Evolutionary conservation across 257 asterid species (phyloP).

Genomic region (Ehretia macrophylla): DNA sequence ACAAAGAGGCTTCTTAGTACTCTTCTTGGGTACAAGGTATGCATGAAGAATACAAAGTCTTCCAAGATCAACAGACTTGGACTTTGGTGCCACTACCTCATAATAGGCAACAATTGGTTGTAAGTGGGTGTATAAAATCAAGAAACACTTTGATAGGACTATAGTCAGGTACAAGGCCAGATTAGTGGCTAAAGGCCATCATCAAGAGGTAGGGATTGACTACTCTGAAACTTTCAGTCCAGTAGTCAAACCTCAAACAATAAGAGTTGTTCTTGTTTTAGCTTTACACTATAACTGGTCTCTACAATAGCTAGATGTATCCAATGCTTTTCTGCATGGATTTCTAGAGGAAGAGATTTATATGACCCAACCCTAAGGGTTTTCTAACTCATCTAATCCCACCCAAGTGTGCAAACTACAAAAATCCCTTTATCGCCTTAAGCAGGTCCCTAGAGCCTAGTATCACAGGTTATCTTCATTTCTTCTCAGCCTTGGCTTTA

Average conservation of each 20-base stretch:
- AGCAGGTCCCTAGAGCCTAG: background rate
- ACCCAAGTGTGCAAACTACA: background rate
- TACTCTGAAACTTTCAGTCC: too few relatives aligned
- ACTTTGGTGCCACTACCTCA: too few relatives aligned
- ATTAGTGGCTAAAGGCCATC: too few relatives aligned
- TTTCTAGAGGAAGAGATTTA: background rate
- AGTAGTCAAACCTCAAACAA: background rate
- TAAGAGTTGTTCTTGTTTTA: background rate
- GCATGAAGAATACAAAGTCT: too few relatives aligned
- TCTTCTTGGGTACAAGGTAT: too few relatives aligned
- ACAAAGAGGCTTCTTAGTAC: too few relatives aligned
- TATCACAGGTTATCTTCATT: too few relatives aligned
- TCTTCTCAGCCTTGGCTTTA: too few relatives aligned
- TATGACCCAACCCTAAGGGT: constrained; percentile 1
- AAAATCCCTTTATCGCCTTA: background rate
- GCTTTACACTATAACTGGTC: background rate
- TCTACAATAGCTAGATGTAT: background rate
- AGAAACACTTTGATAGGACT: background rate
- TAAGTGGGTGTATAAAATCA: background rate
- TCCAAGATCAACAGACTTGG: too few relatives aligned
- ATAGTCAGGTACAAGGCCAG: too few relatives aligned
- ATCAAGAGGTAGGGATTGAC: too few relatives aligned
- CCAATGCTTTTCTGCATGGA: background rate
- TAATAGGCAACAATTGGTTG: background rate
- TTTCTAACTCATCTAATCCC: background rate